Percentiles rank a stretch among this genome's conserved stretches.
Conservation (phyloP, 495 filamentous ascomycete genomes). For the Trypethelium eluteriae region DNA sequence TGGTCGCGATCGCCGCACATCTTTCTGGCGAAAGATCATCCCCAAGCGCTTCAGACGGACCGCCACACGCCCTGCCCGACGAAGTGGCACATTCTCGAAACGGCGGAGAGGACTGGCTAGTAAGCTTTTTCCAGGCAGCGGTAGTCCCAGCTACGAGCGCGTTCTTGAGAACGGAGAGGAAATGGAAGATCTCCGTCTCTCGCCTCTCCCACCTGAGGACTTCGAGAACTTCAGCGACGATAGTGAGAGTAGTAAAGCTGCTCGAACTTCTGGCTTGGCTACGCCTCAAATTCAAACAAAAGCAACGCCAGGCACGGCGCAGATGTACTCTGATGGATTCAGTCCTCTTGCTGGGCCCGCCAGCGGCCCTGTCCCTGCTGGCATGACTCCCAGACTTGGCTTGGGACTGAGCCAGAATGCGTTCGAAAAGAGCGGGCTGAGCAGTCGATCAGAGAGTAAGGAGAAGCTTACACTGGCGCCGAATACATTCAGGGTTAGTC, state of each 20-base stretch:
- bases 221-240: slow-evolving; percentile 65
- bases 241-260: slow-evolving; percentile 40
- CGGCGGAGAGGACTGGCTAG: slow-evolving; percentile 35
- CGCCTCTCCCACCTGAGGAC: slow-evolving; percentile 13
- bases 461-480: slow-evolving; percentile 52
- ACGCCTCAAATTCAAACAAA: slow-evolving; percentile 46
- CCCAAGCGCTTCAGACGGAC: slow-evolving; percentile 41
- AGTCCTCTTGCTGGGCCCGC: slow-evolving; percentile 36
- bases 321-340: slow-evolving; percentile 19
- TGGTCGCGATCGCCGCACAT: slow-evolving; percentile 61
- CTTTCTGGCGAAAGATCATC: slow-evolving; percentile 53
- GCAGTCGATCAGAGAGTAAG: slow-evolving; percentile 70
- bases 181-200: slow-evolving; percentile 36
- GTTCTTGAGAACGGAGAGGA: slow-evolving; percentile 71
- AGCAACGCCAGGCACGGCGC: slow-evolving; percentile 19
- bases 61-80: not conserved
- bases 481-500: slow-evolving; percentile 48
- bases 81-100: slow-evolving; percentile 47
- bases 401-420: slow-evolving; percentile 46
- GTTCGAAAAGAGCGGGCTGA: slow-evolving; percentile 66
- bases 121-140: slow-evolving; percentile 51
- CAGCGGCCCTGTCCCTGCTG: slow-evolving; percentile 21
- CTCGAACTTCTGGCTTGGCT: slow-evolving; percentile 53
- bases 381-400: slow-evolving; percentile 25
- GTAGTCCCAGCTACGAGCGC: slow-evolving; percentile 60